phyloP scores from a whole-genome alignment of 2,329 filamentous ascomycete species.

The Fusarium pseudograminearum region DNA sequence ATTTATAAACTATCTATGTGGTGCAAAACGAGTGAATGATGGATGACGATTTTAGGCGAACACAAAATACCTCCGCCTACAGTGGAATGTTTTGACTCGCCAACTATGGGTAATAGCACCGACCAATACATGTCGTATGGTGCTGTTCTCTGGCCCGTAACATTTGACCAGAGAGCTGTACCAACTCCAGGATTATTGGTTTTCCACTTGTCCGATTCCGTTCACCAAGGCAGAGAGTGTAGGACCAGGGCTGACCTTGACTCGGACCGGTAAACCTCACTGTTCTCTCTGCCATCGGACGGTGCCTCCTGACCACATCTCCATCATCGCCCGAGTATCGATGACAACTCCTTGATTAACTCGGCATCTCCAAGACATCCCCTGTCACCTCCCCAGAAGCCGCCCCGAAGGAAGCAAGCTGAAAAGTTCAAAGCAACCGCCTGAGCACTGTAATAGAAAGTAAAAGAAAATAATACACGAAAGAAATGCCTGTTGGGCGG shows the following conservation, averaged over 20 bases:
- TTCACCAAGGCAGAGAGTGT: slow-evolving; percentile 7
- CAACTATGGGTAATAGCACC: slow-evolving; percentile 9
- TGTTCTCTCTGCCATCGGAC: slow-evolving; percentile 11
- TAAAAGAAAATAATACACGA: slow-evolving; percentile 47
- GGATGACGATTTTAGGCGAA: slow-evolving; percentile 13
- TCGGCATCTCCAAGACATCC: slow-evolving; percentile 16
- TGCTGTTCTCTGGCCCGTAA: slow-evolving; percentile 1
- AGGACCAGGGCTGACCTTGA: slow-evolving; percentile 33
- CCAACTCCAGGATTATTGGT: background rate
- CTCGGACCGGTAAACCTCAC: slow-evolving; percentile 14
- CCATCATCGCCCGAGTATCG: background rate
- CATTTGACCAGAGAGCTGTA: background rate
- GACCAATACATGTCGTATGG: slow-evolving; percentile 3
- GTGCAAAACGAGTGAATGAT: slow-evolving; percentile 39
- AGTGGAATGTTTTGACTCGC: slow-evolving; percentile 14
- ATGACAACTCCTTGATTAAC: slow-evolving; percentile 18
- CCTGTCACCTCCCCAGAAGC: slow-evolving; percentile 55
- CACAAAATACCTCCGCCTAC: slow-evolving; percentile 6
- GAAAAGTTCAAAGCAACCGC: slow-evolving; percentile 44
- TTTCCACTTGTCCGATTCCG: slow-evolving; percentile 11
- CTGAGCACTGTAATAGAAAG: slow-evolving; percentile 35
- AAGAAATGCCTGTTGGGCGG: slow-evolving; percentile 47
- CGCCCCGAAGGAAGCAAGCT: slow-evolving; percentile 45
- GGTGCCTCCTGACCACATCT: background rate
- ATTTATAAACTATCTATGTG: slow-evolving; percentile 46